A percentile compares a stretch with the other conserved stretches of the same genome.
phyloP scores from a whole-genome alignment of 805 yeast genomes.

The Starmera caribaea region DNA sequence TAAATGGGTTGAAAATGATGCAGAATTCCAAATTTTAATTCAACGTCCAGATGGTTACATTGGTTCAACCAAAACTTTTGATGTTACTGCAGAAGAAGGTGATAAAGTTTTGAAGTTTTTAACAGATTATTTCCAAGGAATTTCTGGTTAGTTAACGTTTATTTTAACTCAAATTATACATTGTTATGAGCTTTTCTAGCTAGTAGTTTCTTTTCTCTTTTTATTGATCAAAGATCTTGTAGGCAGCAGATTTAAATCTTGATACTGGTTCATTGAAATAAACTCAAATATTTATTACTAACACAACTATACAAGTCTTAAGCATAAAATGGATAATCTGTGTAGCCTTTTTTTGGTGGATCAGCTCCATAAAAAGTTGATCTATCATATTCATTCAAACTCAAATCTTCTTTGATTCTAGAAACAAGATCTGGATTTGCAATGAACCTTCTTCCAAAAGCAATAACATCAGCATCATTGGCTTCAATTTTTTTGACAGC shows the following conservation, averaged over 20 bases:
- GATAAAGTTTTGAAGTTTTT: background rate
- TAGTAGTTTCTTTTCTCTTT: too few relatives aligned
- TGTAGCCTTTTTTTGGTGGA: slow-evolving; percentile 29
- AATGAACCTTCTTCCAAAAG: slow-evolving; percentile 39
- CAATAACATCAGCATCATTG: slow-evolving; percentile 19
- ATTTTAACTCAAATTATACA: too few relatives aligned
- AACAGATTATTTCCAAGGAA: too few relatives aligned
- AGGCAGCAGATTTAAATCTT: too few relatives aligned
- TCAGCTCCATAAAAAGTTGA: slow-evolving; percentile 32
- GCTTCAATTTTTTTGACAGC: slow-evolving; percentile 16
- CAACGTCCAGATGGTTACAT: slow-evolving; percentile 18
- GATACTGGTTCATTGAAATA: too few relatives aligned
- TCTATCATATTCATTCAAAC: slow-evolving; percentile 37
- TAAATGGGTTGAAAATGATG: background rate
- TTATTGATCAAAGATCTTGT: too few relatives aligned
- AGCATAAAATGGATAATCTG: slow-evolving; percentile 29
- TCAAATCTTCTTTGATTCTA: slow-evolving; percentile 31
- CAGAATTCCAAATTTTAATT: slow-evolving; percentile 4
- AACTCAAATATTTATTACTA: background rate
- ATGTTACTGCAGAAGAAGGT: background rate
- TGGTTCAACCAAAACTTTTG: slow-evolving; percentile 4
- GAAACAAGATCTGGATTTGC: slow-evolving; percentile 47
- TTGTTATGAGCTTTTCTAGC: too few relatives aligned
- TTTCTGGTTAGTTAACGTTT: too few relatives aligned
- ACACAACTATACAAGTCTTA: background rate